Base-by-base conservation (phyloP, 805 yeast genomes). In the Wickerhamiella spandovensis region DNA sequence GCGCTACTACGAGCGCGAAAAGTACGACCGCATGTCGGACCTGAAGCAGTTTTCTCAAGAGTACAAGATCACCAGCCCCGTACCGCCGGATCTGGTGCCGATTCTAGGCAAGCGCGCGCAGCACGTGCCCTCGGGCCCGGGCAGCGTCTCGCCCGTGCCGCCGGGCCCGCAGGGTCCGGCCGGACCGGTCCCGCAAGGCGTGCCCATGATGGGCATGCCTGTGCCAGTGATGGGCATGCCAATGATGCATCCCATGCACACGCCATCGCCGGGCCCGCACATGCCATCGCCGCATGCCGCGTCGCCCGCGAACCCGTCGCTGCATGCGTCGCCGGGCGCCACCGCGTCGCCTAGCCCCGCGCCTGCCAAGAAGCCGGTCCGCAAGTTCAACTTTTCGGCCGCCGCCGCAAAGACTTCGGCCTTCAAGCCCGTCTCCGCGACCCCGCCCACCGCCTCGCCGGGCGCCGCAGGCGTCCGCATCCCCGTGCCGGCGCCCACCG, bases 11-110 rank as follows among this genome's bases (percentile, higher is more conserved):
- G 47, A 60, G 54, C 56, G 59, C 38, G 68, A 64, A 47, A 61
- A 60, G 44, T 60, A 55, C 18, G 70, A 63, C 24, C 55, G 67
- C 17, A 50, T 62, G n/a, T 57, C 61, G 41, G 72, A 68, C 10
- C 70, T 86, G 50, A 79, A 77, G 54, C 85, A 84, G 60, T 88
- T 89, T 62, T 78, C 94, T 39, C 86, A 84, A 46, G 83, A 77
- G 57, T 84, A 86, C 66, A 85, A 85, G 65, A 77, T 88, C 43
- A 51, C 56, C 23, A 61, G 67, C 13, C 69, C 71, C n/a, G 67
- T 67, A 6, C 90, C 94, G 7, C 65, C 72, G 18, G 88, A 82
- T 58, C 69, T 81, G 53, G 67, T 82, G 53, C 88, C 92, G 7
- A 81, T 83, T 18, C 67, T 82, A 30, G 69, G 89, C 9, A 28